Evolutionary conservation across 768 basidiomycete genomes (phyloP), one percentile per base, ranked within the genome.

Genomic region (Rhodotorula sphaerocarpa): DNA sequence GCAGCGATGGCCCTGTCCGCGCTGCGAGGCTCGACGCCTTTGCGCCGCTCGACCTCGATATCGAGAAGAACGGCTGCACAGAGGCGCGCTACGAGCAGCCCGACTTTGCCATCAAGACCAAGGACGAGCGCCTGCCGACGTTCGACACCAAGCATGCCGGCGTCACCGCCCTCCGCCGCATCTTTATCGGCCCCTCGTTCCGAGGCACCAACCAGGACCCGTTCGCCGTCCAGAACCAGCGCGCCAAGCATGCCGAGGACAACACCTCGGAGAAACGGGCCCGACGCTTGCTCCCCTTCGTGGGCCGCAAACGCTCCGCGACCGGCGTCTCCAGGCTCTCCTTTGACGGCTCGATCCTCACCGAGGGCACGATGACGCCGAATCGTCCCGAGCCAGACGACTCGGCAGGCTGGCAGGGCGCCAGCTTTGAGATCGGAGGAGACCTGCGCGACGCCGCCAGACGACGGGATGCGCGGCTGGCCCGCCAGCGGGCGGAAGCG

Each of bases 171-270:
- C 54, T 63, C 16, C 25, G 52, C 28, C n/a, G 66, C 10, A 51
- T 63, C 41, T 67, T 67, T 21, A 43, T 67, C 33, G 66, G 66
- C 2, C 66, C 66, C 3, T 31, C 42, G n/a, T 51, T 67, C 34
- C 31, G 50, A 16, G 57, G 36, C 9, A 16, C 36, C 36, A 16
- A 16, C 9, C 36, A 9, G 36, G 36, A 39, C 36, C 36, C 36
- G 9, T 39, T 39, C 36, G 36, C 9, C 36, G 36, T 39, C 10
- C 36, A 39, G 16, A 16, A 16, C 36, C n/a, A n/a, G n/a, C n/a
- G n/a, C n/a, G n/a, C n/a, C n/a, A n/a, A n/a, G n/a, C n/a, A n/a
- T n/a, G n/a, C n/a, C n/a, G n/a, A n/a, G n/a, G n/a, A n/a, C n/a
- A n/a, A n/a, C n/a, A n/a, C n/a, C n/a, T n/a, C n/a, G n/a, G 27